Base-by-base conservation (phyloP, 106 monocot genomes). In the Phalaenopsis aphrodite region DNA sequence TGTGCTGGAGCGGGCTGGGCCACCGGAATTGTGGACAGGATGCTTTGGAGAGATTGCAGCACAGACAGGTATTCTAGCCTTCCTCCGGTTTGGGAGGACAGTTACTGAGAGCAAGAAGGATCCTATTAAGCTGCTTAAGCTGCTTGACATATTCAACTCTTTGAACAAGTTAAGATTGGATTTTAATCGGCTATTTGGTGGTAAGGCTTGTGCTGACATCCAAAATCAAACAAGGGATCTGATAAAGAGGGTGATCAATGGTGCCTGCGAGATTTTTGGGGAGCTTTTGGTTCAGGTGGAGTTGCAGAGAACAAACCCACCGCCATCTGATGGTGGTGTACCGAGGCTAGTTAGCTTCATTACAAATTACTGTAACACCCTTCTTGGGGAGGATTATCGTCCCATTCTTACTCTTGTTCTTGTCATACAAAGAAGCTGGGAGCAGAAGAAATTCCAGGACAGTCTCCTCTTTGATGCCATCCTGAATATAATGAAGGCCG, bases 221-320 rank as follows among this genome's bases (percentile, higher is more conserved):
- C 92, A 94, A 84, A 91, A 65, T 55, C 82, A 87, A 11, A 98
- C 97, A 1, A 81, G 97, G 75, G 94, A 92, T 66, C 87, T 98
- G 2, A 91, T 98, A 69, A 92, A 85, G 88, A 78, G 86, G 45
- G 86, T 98, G 47, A 84, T 98, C 24, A 89, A 94, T 10, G 94
- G 97, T 12, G 92, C 94, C 4, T 92, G 90, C 41, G 97, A 94
- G 76, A 94, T 98, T 73, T 98, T 98, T 84, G 88, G 92, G 88
- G 97, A 98, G 82, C 86, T 98, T 47, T 49, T 92, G 58, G 86
- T 88, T 37, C 97, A 98, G 72, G 97, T 98, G 71, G 90, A 98
- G 84, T 64, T 98, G 61, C 97, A 98, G 81, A 79, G 92, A 74
- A 68, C 68, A 8, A 80, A 78, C 37, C 72, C 84, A 1, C 94